phyloP scores from a whole-genome alignment of 306 rosid genomes.

The Astragalus membranaceus region DNA sequence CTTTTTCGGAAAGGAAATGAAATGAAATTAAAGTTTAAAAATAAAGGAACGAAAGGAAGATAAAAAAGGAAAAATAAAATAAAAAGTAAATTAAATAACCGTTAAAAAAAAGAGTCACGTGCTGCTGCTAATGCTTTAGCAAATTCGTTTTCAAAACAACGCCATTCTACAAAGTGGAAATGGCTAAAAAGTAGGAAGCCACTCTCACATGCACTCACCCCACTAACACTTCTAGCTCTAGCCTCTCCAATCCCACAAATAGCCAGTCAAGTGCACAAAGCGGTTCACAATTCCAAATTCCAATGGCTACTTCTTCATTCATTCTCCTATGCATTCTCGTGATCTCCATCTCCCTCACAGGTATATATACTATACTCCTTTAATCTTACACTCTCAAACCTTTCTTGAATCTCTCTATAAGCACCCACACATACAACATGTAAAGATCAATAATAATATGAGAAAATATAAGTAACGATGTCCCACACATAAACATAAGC shows the following conservation, averaged over 20 bases:
- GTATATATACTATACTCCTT: conserved; percentile 12
- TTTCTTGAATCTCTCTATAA: too few relatives aligned
- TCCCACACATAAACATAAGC: background rate
- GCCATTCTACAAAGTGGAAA: background rate
- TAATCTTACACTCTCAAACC: background rate
- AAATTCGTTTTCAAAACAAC: background rate
- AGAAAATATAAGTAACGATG: too few relatives aligned
- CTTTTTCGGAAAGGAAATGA: too few relatives aligned
- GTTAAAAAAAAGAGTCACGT: background rate
- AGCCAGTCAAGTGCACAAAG: background rate
- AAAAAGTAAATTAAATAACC: background rate
- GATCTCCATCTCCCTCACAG: conserved; percentile 28
- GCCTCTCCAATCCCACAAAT: background rate
- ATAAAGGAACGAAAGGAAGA: too few relatives aligned
- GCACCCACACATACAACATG: too few relatives aligned
- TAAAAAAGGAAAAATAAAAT: background rate
- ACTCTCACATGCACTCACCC: background rate
- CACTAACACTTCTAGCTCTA: background rate
- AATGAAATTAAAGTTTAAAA: too few relatives aligned
- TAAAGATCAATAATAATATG: too few relatives aligned
- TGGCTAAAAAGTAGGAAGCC: conserved; percentile 21
- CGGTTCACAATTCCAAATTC: background rate
- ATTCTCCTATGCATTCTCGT: conserved; percentile 22
- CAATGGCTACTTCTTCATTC: conserved; percentile 32
- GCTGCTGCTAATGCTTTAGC: background rate